Evolutionary conservation across 768 basidiomycete species (phyloP).

Genomic region (Cubamyces sp.): DNA sequence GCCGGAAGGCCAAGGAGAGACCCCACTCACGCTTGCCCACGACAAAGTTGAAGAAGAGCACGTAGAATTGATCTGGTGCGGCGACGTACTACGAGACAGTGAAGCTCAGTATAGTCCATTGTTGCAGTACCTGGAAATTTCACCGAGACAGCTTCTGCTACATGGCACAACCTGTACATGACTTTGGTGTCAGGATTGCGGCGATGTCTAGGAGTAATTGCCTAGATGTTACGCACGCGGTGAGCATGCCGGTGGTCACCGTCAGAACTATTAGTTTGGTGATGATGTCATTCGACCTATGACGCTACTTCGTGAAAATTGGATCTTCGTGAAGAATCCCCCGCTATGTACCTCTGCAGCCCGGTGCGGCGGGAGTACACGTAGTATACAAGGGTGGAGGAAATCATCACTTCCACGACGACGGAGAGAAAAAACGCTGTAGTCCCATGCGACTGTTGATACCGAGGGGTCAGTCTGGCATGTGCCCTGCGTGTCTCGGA

Average conservation of each 20-base stretch:
- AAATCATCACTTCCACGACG: neutral
- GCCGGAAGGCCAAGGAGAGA: neutral
- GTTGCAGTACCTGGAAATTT: neutral
- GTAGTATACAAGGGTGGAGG: neutral
- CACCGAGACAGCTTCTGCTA: slow-evolving; percentile 1
- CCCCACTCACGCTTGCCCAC: slow-evolving; percentile 1
- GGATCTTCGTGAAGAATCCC: neutral
- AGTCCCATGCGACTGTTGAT: neutral
- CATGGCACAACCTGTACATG: neutral
- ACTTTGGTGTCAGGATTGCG: neutral
- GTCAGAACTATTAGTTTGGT: slow-evolving; percentile 4
- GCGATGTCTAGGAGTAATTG: neutral
- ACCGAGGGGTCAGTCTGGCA: no score
- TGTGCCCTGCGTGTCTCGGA: no score
- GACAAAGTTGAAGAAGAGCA: slow-evolving; percentile 15
- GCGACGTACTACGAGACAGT: neutral
- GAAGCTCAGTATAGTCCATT: neutral
- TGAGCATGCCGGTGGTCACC: slow-evolving; percentile 6
- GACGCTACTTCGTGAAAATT: neutral
- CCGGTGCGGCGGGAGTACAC: slow-evolving; percentile 5
- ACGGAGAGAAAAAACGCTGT: neutral
- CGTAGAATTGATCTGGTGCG: neutral
- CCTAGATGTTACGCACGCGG: neutral
- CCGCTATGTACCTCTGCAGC: neutral
- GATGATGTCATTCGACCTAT: slow-evolving; percentile 9